These are phyloP conservation scores for Colletotrichum sp. DNA, from an alignment of 2,329 filamentous ascomycete genomes.

Conservation along the genomic window DNA sequence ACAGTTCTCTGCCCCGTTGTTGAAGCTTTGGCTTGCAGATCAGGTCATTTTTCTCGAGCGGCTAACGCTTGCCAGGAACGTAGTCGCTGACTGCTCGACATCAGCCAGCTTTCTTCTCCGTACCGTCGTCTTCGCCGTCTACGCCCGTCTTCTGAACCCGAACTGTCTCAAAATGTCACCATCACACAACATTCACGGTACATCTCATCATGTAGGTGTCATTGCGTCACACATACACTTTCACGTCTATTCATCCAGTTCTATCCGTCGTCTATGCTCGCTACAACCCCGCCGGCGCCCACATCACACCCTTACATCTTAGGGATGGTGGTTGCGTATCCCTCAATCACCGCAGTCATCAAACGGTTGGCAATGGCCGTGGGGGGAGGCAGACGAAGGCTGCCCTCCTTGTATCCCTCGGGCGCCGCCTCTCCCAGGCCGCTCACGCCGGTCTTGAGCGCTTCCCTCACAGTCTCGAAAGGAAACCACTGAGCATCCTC, in stretches of 20 bases:
- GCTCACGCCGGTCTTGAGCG: conserved; percentile 71
- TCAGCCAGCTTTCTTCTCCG: background rate
- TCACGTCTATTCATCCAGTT: conserved; percentile 24
- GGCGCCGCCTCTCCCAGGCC: conserved; percentile 69
- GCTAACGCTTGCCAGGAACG: background rate
- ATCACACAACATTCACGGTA: background rate
- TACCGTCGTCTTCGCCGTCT: background rate
- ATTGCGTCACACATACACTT: background rate
- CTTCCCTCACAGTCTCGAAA: conserved; percentile 80
- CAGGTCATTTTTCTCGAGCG: background rate
- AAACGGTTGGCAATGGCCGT: conserved; percentile 95
- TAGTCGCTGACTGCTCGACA: background rate
- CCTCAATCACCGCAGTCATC: conserved; percentile 78
- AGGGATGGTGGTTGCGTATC: conserved; percentile 65
- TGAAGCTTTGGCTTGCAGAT: background rate
- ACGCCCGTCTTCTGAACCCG: background rate
- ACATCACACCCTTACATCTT: conserved; percentile 49
- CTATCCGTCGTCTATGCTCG: conserved; percentile 27
- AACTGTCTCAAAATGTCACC: background rate
- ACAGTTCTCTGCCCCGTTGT: background rate
- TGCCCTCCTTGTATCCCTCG: conserved; percentile 75
- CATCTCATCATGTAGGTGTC: background rate
- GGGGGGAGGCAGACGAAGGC: conserved; percentile 78
- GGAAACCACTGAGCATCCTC: conserved; percentile 90
- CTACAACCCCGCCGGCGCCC: background rate